A percentile compares a stretch with the other conserved stretches of the same genome.
Conservation (phyloP, 1,139 yeast species). For the Candida sanyaensis region DNA sequence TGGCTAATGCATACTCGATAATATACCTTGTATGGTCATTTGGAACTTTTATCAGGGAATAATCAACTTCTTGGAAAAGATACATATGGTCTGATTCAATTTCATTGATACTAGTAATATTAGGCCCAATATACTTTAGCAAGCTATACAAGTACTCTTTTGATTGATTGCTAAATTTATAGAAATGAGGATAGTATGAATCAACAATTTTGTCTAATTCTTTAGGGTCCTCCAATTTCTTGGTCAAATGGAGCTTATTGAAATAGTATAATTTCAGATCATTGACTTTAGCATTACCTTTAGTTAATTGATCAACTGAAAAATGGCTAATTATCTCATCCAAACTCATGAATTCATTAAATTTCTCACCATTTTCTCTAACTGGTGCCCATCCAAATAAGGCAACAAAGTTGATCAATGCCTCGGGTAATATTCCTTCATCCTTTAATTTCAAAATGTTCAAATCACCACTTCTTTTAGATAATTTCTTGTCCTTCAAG, state of each 20-base stretch:
- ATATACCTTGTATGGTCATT: slow-evolving; percentile 9
- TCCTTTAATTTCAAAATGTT: slow-evolving; percentile 62
- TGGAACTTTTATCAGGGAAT: slow-evolving; percentile 17
- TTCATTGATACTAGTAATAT: slow-evolving; percentile 50
- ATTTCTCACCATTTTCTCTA: slow-evolving; percentile 52
- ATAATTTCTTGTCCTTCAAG: slow-evolving; percentile 71
- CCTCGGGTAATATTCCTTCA: slow-evolving; percentile 79
- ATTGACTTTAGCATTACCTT: slow-evolving; percentile 92
- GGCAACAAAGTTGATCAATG: slow-evolving; percentile 83
- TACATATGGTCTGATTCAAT: slow-evolving; percentile 47
- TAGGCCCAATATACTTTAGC: slow-evolving; percentile 34
- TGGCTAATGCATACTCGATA: slow-evolving; percentile 6
- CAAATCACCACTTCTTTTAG: slow-evolving; percentile 83
- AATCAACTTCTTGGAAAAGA: slow-evolving; percentile 47
- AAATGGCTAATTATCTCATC: slow-evolving; percentile 53
- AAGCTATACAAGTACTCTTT: slow-evolving; percentile 25
- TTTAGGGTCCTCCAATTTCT: slow-evolving; percentile 35
- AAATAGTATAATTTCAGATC: slow-evolving; percentile 71
- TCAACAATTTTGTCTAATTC: slow-evolving; percentile 35
- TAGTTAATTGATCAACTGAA: slow-evolving; percentile 70
- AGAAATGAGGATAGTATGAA: slow-evolving; percentile 25
- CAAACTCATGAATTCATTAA: slow-evolving; percentile 62
- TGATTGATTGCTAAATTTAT: slow-evolving; percentile 15
- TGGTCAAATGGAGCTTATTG: slow-evolving; percentile 62
- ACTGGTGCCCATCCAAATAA: slow-evolving; percentile 94